A percentile compares a stretch with the other conserved stretches of the same genome.
Evolutionary conservation across 306 rosid species (phyloP).

Genomic region (Cucurbita ficifolia): DNA sequence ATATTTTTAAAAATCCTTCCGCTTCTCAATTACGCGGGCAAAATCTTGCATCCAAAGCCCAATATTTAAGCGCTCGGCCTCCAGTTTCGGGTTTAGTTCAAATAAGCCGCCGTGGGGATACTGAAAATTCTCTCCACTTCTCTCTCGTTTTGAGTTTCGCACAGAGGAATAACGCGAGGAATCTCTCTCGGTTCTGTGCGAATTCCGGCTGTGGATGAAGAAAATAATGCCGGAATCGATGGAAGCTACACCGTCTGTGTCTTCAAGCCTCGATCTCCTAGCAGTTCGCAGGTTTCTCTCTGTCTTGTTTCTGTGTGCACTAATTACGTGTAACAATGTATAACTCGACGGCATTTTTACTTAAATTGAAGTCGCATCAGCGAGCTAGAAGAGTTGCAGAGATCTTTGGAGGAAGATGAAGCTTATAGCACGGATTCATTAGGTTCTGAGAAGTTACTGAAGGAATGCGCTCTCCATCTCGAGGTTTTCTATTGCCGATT

Average conservation of each 20-base stretch:
- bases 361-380: slow-evolving; percentile 31
- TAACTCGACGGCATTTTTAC: neutral
- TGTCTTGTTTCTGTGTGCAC: neutral
- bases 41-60: neutral
- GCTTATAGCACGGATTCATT: slow-evolving; percentile 19
- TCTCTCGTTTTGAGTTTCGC: neutral
- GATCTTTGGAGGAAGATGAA: slow-evolving; percentile 9
- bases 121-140: neutral
- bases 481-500: slow-evolving; percentile 19
- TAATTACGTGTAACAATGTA: neutral
- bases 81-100: neutral
- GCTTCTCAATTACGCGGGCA: neutral
- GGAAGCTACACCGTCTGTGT: slow-evolving; percentile 19
- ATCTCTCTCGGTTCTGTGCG: neutral
- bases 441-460: slow-evolving; percentile 21
- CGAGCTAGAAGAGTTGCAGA: slow-evolving; percentile 30
- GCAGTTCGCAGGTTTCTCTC: slow-evolving; percentile 34
- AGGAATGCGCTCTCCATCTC: slow-evolving; percentile 34
- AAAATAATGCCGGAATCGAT: slow-evolving; percentile 5
- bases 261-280: slow-evolving; percentile 15
- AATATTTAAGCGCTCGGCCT: neutral
- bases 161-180: neutral
- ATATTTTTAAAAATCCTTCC: neutral
- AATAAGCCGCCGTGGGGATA: neutral
- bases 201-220: neutral